Evolutionary conservation across 148 eudicot genomes (phyloP), one percentile per base, ranked within the genome.

Genomic region (Amaranthus cruentus): DNA sequence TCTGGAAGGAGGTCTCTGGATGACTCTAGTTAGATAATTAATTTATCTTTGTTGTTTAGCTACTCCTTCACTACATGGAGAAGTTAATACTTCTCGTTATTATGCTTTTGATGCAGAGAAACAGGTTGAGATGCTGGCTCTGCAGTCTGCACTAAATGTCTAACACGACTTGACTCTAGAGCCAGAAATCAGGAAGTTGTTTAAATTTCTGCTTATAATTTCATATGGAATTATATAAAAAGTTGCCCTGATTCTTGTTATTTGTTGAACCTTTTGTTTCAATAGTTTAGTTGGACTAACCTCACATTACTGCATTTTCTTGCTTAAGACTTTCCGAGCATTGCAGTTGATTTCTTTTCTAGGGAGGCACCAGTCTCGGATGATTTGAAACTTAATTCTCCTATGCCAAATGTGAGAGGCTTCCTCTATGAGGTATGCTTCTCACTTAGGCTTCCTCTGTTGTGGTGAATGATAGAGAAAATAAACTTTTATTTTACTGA

Each of bases 81-180:
- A 75, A 65, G 70, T 72, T 80, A 66, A 76, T 76, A 54, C 77
- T 55, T 79, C 61, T 74, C 82, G 93, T 85, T 88, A 85, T 85
- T 76, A 84, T 90, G 90, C 96, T 90, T 90, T 88, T 87, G 81
- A 83, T 92, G 98, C 96, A 90, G 96, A 92, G 88, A 83, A 81
- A 85, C 89, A 88, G 93, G 87, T 86, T 85, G 85, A 82, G 75
- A 77, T 82, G 89, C 87, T 82, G 89, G 88, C 89, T 90, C 88
- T 88, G 82, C 87, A 82, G 70, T 87, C 88, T 88, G 82, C 87
- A 82, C 72, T 87, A 85, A 78, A 72, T 85, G 79, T 82, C 84
- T 88, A 90, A 85, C 86, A 57, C 83, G 96, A 82, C 78, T 28
- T 83, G 86, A 83, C 83, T 78, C 76, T 88, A 87, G 84, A 81